Base-by-base conservation (phyloP, 345 rosid genomes). In the Psidium guajava region DNA sequence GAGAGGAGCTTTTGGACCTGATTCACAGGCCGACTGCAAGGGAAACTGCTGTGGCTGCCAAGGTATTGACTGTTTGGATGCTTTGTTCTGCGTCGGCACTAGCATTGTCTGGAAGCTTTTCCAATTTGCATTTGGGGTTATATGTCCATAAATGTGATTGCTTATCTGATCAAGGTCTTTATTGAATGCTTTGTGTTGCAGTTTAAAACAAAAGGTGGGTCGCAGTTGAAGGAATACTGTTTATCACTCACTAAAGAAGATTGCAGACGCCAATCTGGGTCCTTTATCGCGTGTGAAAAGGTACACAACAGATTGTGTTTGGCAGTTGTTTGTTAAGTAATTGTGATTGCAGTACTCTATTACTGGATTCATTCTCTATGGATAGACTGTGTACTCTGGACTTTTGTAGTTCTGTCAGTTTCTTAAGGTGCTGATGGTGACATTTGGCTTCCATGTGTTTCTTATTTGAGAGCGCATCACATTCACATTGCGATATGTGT, bases 161-260 rank as follows among this genome's bases (percentile, higher is more conserved):
- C 52, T 73, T 55, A n/a, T 84, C 82, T 54, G 73, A 56, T 59
- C 61, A 44, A 52, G 47, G 55, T 25, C 56, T 54, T 82, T 32
- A 20, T 53, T 82, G 61, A 82, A 53, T 40, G n/a, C 32, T 47
- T 82, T 85, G 40, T 61, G 32, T 49, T 84, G 57, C 92, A 97
- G 99, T 97, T 97, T 89, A 97, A 95, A 92, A 94, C 98, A 84
- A 96, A 96, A 96, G 99, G 99, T 75, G 99, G 99, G 80, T 95
- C 99, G 51, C 99, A 95, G 89, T 92, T 97, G 83, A 97, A 94
- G 94, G 96, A 96, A 88, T 97, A 96, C 86, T 96, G 99, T 88
- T 92, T 97, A 24, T 92, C 98, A 52, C 91, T 97, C 57, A 97
- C 99, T 22, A 96, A 97, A 90, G 99, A 96, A 90, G 99, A 97